Conservation (phyloP, 805 yeast genomes). For the Lipomyces chichibuensis region DNA sequence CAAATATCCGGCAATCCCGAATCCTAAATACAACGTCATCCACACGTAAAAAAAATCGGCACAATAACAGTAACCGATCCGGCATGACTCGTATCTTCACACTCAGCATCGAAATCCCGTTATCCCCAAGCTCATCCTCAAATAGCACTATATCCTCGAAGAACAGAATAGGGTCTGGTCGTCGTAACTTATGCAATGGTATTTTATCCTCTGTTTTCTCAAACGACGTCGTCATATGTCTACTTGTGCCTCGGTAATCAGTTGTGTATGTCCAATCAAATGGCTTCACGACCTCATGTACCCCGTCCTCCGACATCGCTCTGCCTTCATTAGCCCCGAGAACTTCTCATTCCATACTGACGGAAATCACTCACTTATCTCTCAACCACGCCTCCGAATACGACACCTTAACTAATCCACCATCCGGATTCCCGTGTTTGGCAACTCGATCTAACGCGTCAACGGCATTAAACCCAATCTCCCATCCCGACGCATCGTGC, state of each 20-base stretch:
- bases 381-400: slow-evolving; percentile 83
- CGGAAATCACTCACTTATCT: slow-evolving; percentile 34
- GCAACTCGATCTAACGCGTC: slow-evolving; percentile 70
- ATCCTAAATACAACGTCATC: slow-evolving; percentile 86
- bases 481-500: slow-evolving; percentile 49
- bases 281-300: slow-evolving; percentile 70
- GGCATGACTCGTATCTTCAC: slow-evolving; percentile 90
- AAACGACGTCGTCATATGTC: slow-evolving; percentile 26
- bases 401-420: slow-evolving; percentile 65
- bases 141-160: slow-evolving; percentile 85
- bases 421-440: slow-evolving; percentile 53
- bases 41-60: slow-evolving; percentile 81
- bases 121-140: slow-evolving; percentile 96
- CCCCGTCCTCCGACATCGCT: slow-evolving; percentile 45
- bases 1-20: slow-evolving; percentile 79
- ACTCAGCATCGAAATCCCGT: slow-evolving; percentile 79
- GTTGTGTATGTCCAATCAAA: slow-evolving; percentile 97
- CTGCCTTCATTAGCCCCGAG: slow-evolving; percentile 2
- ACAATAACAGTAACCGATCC: slow-evolving; percentile 69
- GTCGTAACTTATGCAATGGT: slow-evolving; percentile 70
- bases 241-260: slow-evolving; percentile 61
- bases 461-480: slow-evolving; percentile 69
- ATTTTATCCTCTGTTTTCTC: slow-evolving; percentile 49
- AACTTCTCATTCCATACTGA: neutral
- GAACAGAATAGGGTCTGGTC: slow-evolving; percentile 83